These are phyloP conservation scores for Neurospora sp. DNA, from an alignment of 495 filamentous ascomycete species.

Conservation along the genomic window DNA sequence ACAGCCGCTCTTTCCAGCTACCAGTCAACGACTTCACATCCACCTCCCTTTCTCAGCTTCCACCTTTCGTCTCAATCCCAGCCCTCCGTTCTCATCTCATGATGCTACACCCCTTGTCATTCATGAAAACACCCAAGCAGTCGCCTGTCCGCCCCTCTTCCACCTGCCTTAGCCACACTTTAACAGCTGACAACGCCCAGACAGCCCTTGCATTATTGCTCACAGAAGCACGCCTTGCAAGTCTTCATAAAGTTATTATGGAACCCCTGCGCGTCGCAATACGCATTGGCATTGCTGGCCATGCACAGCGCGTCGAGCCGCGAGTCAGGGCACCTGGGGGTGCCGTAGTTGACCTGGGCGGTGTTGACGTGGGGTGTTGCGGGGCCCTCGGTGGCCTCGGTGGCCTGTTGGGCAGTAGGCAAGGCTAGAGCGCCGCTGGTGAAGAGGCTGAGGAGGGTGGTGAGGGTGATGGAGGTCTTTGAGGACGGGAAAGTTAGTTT, in stretches of 20 bases:
- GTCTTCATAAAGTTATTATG: conserved; percentile 11
- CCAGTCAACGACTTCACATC: neutral
- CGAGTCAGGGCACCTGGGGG: conserved; percentile 8
- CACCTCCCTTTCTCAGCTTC: too few relatives aligned
- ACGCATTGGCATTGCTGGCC: conserved; percentile 6
- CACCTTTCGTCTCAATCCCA: too few relatives aligned
- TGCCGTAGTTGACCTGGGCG: conserved; percentile 2
- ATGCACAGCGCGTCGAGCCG: conserved; percentile 10
- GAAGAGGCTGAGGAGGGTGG: conserved; percentile 1
- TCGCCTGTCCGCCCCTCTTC: too few relatives aligned
- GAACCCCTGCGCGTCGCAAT: conserved; percentile 14
- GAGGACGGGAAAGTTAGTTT: too few relatives aligned
- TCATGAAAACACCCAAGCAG: neutral
- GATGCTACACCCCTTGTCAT: too few relatives aligned
- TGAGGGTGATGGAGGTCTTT: neutral
- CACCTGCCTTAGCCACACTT: too few relatives aligned
- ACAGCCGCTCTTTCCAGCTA: neutral
- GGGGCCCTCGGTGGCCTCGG: neutral
- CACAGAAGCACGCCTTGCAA: conserved; percentile 4
- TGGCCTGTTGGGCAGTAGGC: neutral
- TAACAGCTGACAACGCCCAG: neutral
- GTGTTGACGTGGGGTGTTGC: neutral
- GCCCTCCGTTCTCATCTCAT: too few relatives aligned
- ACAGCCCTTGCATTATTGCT: neutral
- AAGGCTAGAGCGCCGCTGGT: neutral